Percentiles rank a stretch among this genome's conserved stretches.
Evolutionary conservation across 768 basidiomycete genomes (phyloP).

Genomic region (Termitomyces sp.): DNA sequence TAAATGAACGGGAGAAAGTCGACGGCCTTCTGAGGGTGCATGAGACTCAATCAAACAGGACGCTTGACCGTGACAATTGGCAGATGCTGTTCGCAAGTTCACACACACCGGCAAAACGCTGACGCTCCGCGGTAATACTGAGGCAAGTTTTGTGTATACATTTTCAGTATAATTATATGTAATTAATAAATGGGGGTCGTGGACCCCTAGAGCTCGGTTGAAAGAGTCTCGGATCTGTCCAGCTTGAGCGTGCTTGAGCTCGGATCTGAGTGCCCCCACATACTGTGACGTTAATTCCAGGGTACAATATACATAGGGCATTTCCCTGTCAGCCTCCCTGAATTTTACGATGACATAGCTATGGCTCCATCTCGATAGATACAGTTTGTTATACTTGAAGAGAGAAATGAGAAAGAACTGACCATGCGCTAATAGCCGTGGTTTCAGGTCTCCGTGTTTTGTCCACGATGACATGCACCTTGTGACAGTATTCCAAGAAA

Average conservation of each 20-base stretch:
- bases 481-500: neutral
- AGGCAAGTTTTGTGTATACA: neutral
- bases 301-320: neutral
- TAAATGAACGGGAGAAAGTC: slow-evolving; percentile 18
- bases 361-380: neutral
- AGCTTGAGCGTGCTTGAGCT: neutral
- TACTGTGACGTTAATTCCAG: neutral
- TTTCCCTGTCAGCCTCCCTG: neutral
- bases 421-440: neutral
- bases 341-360: neutral
- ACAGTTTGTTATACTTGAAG: no score
- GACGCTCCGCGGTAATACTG: slow-evolving; percentile 5
- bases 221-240: no score
- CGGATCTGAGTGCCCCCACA: neutral
- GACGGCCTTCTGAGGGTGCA: slow-evolving; percentile 6
- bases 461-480: neutral
- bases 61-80: slow-evolving; percentile 5
- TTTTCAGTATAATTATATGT: slow-evolving; percentile 2
- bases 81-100: slow-evolving; percentile 5
- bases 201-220: neutral
- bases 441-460: neutral
- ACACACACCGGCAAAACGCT: slow-evolving; percentile 7
- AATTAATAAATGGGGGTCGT: neutral
- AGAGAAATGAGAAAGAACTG: neutral
- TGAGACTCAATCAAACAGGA: slow-evolving; percentile 11